A percentile compares a stretch with the other conserved stretches of the same genome.
These are phyloP conservation scores for Wickerhamomyces bisporus DNA, from an alignment of 805 yeast species.

Conservation along the genomic window DNA sequence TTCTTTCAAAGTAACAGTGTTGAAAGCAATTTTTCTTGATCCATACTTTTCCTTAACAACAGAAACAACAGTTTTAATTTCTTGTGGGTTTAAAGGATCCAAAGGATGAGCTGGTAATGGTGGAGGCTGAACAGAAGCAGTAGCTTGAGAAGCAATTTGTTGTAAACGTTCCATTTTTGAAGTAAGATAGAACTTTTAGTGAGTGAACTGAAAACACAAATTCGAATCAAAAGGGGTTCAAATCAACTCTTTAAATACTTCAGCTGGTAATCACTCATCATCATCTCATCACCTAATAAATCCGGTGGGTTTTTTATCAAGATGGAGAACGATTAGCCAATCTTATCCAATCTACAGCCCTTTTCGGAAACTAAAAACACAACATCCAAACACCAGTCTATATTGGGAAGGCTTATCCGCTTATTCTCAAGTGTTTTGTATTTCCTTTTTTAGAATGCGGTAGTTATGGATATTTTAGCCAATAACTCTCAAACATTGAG, in stretches of 20 bases:
- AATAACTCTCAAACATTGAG: too few relatives aligned
- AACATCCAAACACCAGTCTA: background rate
- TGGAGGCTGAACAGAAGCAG: conserved; percentile 50
- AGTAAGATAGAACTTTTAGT: background rate
- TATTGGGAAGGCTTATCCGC: background rate
- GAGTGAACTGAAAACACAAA: background rate
- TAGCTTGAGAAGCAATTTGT: conserved; percentile 58
- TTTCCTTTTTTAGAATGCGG: too few relatives aligned
- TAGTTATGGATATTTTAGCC: too few relatives aligned
- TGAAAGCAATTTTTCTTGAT: conserved; percentile 47
- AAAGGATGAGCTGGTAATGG: conserved; percentile 58
- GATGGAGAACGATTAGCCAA: background rate
- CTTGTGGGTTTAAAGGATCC: conserved; percentile 64
- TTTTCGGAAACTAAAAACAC: background rate
- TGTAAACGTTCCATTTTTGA: conserved; percentile 55
- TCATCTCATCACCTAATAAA: background rate
- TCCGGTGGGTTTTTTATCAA: background rate
- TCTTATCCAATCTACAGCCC: background rate
- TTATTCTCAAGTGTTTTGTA: too few relatives aligned
- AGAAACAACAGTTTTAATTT: conserved; percentile 53
- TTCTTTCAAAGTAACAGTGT: conserved; percentile 66
- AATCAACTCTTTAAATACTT: background rate
- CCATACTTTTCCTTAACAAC: conserved; percentile 44
- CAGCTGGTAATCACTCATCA: background rate
- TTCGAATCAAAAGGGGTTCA: background rate